These are phyloP conservation scores for Psilocybe azurescens DNA, from an alignment of 768 basidiomycete genomes.

Conservation along the genomic window DNA sequence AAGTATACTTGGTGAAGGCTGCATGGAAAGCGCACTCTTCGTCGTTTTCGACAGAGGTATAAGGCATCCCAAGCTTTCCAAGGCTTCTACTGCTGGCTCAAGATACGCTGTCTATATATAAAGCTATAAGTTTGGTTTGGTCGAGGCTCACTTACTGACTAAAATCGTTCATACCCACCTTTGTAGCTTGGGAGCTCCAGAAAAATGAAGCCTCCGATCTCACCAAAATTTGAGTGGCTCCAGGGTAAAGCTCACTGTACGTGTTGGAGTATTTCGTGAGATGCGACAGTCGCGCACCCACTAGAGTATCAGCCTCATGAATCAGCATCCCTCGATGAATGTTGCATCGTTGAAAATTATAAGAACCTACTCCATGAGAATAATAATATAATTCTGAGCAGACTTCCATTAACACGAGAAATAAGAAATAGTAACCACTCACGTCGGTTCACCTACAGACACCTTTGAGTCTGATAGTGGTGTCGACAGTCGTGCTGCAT, in stretches of 20 bases:
- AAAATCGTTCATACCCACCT: constrained; percentile 30
- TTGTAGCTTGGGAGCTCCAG: constrained; percentile 33
- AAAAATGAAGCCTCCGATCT: constrained; percentile 42
- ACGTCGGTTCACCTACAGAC: neutral
- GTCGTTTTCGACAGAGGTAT: constrained; percentile 17
- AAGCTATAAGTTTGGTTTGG: neutral
- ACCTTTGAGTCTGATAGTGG: neutral
- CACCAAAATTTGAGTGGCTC: constrained; percentile 46
- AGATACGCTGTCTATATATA: constrained; percentile 33
- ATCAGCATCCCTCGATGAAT: neutral
- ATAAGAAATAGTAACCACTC: neutral
- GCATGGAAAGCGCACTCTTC: constrained; percentile 3
- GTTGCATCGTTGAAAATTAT: neutral
- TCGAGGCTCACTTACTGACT: neutral
- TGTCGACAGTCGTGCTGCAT: neutral
- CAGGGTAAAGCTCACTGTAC: constrained; percentile 48
- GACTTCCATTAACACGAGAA: neutral
- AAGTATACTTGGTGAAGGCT: constrained; percentile 38
- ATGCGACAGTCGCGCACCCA: constrained; percentile 52
- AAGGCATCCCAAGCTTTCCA: constrained; percentile 43
- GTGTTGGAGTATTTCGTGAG: constrained; percentile 49
- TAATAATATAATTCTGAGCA: constrained; percentile 43
- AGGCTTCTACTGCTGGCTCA: constrained; percentile 39
- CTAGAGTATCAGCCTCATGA: constrained; percentile 24
- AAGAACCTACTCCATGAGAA: constrained; percentile 53